A percentile compares a stretch with the other conserved stretches of the same genome.
Conservation (phyloP, 2,329 filamentous ascomycete species). For the Penicillium italicum region DNA sequence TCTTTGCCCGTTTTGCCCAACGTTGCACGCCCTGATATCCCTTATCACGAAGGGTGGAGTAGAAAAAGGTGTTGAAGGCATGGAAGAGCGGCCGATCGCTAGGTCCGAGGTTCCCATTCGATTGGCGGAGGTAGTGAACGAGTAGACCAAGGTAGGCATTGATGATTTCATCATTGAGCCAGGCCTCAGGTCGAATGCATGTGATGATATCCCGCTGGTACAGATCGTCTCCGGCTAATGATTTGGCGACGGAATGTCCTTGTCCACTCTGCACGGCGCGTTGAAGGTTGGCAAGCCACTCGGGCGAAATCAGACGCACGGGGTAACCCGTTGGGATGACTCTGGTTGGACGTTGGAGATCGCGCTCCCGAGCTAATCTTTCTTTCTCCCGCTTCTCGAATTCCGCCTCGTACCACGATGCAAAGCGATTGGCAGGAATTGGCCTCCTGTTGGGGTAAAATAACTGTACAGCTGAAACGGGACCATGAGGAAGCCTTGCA, state of each 20-base stretch:
- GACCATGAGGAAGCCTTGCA: conserved; percentile 21
- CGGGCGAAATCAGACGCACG: conserved; percentile 34
- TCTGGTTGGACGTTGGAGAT: conserved; percentile 16
- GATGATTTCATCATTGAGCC: conserved; percentile 49
- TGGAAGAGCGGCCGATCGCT: conserved; percentile 40
- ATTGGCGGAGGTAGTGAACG: conserved; percentile 37
- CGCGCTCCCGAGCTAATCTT: conserved; percentile 20
- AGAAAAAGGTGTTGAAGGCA: conserved; percentile 47
- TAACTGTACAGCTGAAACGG: conserved; percentile 32
- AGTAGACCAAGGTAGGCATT: conserved; percentile 46
- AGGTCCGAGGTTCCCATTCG: conserved; percentile 32
- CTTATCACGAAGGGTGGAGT: conserved; percentile 40
- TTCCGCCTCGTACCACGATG: conserved; percentile 29
- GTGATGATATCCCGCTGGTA: conserved; percentile 37
- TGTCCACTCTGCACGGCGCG: conserved; percentile 28
- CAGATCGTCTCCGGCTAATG: conserved; percentile 36
- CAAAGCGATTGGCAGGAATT: conserved; percentile 27
- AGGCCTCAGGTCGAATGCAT: conserved; percentile 35
- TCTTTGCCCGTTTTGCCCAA: conserved; percentile 48
- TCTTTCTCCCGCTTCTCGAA: conserved; percentile 29
- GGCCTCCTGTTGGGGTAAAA: conserved; percentile 21
- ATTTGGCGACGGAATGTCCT: conserved; percentile 29
- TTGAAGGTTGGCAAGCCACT: conserved; percentile 37
- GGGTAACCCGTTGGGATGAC: conserved; percentile 28
- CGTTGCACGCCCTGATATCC: conserved; percentile 40